Evolutionary conservation across 2,329 filamentous ascomycete genomes (phyloP).

Genomic region (Fusarium subglutinans): DNA sequence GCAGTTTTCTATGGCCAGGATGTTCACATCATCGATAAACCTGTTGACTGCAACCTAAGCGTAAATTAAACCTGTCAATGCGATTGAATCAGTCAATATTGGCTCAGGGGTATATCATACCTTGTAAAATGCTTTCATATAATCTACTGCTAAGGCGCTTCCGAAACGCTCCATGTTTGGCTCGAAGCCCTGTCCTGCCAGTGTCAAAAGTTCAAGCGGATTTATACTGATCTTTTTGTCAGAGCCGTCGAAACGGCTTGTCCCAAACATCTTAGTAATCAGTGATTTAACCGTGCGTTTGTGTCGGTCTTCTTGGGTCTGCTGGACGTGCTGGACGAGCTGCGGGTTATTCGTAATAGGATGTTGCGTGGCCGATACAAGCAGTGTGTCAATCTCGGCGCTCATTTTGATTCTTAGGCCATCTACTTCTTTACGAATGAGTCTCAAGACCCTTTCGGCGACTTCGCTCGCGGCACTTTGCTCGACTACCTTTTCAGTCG

Average conservation of each 20-base stretch:
- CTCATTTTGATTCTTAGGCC: background rate
- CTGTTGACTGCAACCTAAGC: constrained; percentile 10
- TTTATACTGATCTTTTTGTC: background rate
- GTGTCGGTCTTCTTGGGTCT: background rate
- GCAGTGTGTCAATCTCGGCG: background rate
- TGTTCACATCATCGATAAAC: constrained; percentile 15
- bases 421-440: background rate
- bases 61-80: background rate
- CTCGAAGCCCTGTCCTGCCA: background rate
- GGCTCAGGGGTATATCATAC: constrained; percentile 22
- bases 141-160: constrained; percentile 48
- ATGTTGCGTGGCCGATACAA: background rate
- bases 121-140: constrained; percentile 54
- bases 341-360: background rate
- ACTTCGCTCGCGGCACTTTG: background rate
- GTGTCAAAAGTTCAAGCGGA: background rate
- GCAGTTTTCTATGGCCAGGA: background rate
- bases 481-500: background rate
- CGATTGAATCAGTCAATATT: background rate
- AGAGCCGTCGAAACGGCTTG: background rate
- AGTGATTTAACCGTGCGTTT: constrained; percentile 3
- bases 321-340: background rate
- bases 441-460: background rate
- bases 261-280: background rate
- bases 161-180: constrained; percentile 44